These are phyloP conservation scores for Penicillium malachiteum DNA, from an alignment of 495 filamentous ascomycete genomes.

Conservation along the genomic window DNA sequence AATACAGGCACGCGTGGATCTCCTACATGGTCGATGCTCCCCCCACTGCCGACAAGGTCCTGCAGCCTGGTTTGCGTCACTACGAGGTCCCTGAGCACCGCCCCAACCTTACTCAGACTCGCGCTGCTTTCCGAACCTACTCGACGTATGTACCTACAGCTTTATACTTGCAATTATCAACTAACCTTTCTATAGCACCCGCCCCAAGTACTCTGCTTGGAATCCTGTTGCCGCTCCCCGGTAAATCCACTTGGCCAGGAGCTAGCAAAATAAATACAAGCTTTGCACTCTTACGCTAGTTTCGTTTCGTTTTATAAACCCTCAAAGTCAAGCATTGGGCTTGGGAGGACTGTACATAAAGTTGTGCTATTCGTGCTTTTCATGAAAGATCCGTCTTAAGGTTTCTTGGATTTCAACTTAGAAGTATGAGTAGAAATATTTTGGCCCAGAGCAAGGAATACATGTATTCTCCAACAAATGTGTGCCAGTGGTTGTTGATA, in stretches of 20 bases:
- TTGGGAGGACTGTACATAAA: slow-evolving; percentile 44
- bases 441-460: too few species aligned
- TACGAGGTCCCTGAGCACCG: slow-evolving; percentile 79
- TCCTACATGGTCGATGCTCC: slow-evolving; percentile 89
- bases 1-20: slow-evolving; percentile 88
- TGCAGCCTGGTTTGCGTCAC: slow-evolving; percentile 59
- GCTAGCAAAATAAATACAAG: slow-evolving; percentile 23
- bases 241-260: slow-evolving; percentile 25
- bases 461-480: too few species aligned
- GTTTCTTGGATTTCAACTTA: slow-evolving; percentile 3
- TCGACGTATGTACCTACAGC: slow-evolving; percentile 68
- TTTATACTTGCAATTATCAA: slow-evolving; percentile 2
- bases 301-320: slow-evolving; percentile 17
- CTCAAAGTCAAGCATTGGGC: slow-evolving; percentile 1
- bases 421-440: too few species aligned
- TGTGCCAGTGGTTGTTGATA: too few species aligned
- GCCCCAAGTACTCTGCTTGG: slow-evolving; percentile 47
- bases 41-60: slow-evolving; percentile 67
- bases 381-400: slow-evolving; percentile 16
- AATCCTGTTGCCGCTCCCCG: slow-evolving; percentile 46
- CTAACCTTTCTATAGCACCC: slow-evolving; percentile 23
- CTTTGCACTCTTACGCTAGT: slow-evolving; percentile 9
- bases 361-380: slow-evolving; percentile 34
- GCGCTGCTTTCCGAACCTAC: slow-evolving; percentile 87
- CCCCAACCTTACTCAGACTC: slow-evolving; percentile 68